phyloP scores from a whole-genome alignment of 177 flowering plant species.

The Vitis hybrid region DNA sequence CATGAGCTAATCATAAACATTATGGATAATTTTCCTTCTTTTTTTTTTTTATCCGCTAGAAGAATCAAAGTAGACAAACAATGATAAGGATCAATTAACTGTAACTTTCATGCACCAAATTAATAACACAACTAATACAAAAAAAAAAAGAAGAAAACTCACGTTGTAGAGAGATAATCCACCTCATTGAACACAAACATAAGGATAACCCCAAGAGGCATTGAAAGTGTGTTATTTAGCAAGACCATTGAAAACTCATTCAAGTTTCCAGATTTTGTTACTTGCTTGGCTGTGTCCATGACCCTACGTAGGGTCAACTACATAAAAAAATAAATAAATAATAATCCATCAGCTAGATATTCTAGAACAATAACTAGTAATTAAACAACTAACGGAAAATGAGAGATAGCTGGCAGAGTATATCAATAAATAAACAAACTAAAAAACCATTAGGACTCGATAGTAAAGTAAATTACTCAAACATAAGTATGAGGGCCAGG shows the following conservation, averaged over 20 bases:
- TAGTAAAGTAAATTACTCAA: too few species aligned
- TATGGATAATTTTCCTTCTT: too few species aligned
- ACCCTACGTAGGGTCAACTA: slow-evolving; percentile 91
- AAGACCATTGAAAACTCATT: slow-evolving; percentile 97
- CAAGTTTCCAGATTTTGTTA: slow-evolving; percentile 85
- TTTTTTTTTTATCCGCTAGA: too few species aligned
- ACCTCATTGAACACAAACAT: slow-evolving; percentile 75
- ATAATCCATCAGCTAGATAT: neutral
- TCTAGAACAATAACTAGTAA: neutral
- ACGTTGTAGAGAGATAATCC: slow-evolving; percentile 82
- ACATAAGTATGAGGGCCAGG: too few species aligned
- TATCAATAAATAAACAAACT: neutral
- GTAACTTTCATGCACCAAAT: neutral
- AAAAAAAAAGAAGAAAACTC: slow-evolving; percentile 32
- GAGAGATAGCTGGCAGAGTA: too few species aligned
- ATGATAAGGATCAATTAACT: too few species aligned
- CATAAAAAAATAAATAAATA: slow-evolving; percentile 8
- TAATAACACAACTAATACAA: neutral
- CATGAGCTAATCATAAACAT: too few species aligned
- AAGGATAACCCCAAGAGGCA: slow-evolving; percentile 82
- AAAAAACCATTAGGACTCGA: neutral
- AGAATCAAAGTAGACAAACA: too few species aligned
- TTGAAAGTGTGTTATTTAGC: slow-evolving; percentile 86
- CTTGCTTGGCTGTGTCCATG: slow-evolving; percentile 98
- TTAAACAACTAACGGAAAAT: slow-evolving; percentile 4